phyloP scores from a whole-genome alignment of 1,284 basidiomycete genomes.

The Lentinula novae-zelandiae region DNA sequence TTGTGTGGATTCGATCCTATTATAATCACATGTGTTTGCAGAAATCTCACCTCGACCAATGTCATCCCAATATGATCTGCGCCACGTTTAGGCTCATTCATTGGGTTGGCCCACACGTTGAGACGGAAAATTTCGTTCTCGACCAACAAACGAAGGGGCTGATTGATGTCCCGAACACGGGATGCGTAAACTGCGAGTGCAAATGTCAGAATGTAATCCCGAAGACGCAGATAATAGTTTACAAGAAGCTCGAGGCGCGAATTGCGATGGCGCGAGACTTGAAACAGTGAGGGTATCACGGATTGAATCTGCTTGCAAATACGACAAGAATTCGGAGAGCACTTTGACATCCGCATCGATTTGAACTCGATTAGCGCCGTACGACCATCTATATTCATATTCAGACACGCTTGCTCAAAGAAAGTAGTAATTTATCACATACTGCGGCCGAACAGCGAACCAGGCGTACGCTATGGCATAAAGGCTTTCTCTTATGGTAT shows the following conservation, averaged over 20 bases:
- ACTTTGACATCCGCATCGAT: conserved; percentile 86
- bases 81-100: conserved; percentile 70
- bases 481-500: conserved; percentile 70
- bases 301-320: conserved; percentile 72
- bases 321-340: conserved; percentile 78
- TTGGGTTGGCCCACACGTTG: conserved; percentile 89
- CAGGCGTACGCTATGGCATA: conserved; percentile 85
- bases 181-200: conserved; percentile 49
- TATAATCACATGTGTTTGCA: not conserved
- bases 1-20: not conserved
- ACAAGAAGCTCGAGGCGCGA: conserved; percentile 44
- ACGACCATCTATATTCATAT: conserved; percentile 74
- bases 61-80: conserved; percentile 52
- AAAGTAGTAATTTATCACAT: conserved; percentile 26
- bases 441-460: conserved; percentile 92
- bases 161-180: conserved; percentile 61
- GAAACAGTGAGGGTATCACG: conserved; percentile 65
- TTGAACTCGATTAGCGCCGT: conserved; percentile 89
- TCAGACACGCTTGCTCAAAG: not conserved
- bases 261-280: conserved; percentile 58
- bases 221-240: conserved; percentile 20
- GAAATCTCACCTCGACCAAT: conserved; percentile 52
- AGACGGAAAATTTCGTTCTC: conserved; percentile 90
- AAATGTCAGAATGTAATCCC: conserved; percentile 9
- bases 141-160: conserved; percentile 77